Evolutionary conservation across 2,329 filamentous ascomycete genomes (phyloP).

Genomic region (Ophiocordyceps camponoti-saundersi): DNA sequence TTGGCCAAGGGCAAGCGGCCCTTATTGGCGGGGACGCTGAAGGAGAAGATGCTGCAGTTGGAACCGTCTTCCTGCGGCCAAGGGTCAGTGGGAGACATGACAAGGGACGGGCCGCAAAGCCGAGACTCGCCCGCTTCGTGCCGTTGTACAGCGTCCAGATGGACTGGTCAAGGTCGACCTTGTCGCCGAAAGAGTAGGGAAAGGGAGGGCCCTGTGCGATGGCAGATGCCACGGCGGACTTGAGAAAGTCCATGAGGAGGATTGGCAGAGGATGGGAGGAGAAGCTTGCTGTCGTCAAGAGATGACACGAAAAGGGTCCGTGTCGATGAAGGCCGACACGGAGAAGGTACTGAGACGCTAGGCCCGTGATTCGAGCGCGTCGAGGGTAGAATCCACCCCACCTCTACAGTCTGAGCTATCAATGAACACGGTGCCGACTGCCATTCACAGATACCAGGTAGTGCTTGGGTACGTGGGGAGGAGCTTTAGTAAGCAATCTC

Average conservation of each 20-base stretch:
- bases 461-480: no score
- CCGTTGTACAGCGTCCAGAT: slow-evolving; percentile 96
- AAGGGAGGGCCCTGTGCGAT: slow-evolving; percentile 91
- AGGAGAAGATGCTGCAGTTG: slow-evolving; percentile 91
- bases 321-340: neutral
- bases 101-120: neutral
- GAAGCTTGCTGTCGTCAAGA: neutral
- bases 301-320: neutral
- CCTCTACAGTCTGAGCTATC: no score
- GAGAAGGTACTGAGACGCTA: neutral
- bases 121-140: slow-evolving; percentile 56
- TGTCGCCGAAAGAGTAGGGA: slow-evolving; percentile 82
- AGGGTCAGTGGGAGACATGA: neutral
- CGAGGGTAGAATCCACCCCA: no score
- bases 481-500: no score
- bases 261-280: neutral
- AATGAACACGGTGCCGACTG: no score
- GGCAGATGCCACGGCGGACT: slow-evolving; percentile 90
- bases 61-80: slow-evolving; percentile 67
- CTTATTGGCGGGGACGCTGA: slow-evolving; percentile 71
- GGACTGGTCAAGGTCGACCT: slow-evolving; percentile 79
- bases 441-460: no score
- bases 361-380: neutral
- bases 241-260: slow-evolving; percentile 77
- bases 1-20: slow-evolving; percentile 70